Evolutionary conservation across 108 stramenopile species (phyloP).

Genomic region (Aurantiochytrium sp.): DNA sequence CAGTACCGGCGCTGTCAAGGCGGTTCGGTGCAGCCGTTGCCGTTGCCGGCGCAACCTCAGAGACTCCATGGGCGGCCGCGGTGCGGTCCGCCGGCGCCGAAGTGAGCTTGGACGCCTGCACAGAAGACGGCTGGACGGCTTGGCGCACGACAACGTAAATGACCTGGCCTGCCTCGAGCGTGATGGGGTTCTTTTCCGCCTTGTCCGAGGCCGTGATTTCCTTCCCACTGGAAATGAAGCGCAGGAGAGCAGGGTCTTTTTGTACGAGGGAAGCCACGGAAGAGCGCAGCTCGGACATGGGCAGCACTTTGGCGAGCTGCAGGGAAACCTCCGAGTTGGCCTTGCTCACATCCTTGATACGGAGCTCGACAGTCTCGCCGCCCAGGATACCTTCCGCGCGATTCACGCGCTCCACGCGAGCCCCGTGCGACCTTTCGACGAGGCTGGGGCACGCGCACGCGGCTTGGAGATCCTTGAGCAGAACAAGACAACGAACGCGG

Average conservation of each 20-base stretch:
- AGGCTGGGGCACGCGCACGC: background rate
- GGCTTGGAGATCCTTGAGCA: constrained; percentile 24
- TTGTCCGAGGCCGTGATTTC: background rate
- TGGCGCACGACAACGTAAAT: constrained; percentile 4
- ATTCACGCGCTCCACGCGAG: background rate
- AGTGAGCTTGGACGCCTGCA: background rate
- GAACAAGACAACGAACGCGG: background rate
- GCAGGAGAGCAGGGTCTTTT: background rate
- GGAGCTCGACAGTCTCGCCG: background rate
- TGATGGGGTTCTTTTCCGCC: background rate
- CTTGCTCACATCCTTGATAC: background rate
- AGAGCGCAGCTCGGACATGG: background rate
- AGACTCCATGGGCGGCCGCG: too few species aligned
- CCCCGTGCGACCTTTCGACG: background rate
- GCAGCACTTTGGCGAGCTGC: background rate
- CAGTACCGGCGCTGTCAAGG: too few species aligned
- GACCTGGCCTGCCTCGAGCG: background rate
- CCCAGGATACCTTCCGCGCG: background rate
- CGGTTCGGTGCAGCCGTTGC: too few species aligned
- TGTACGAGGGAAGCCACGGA: background rate
- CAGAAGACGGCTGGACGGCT: background rate
- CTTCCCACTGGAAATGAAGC: constrained; percentile 4
- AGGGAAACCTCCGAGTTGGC: background rate
- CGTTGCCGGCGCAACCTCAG: too few species aligned
- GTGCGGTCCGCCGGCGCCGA: too few species aligned